These are phyloP conservation scores for Eleusine indica DNA, from an alignment of 176 grass and related monocot genomes.

Conservation along the genomic window DNA sequence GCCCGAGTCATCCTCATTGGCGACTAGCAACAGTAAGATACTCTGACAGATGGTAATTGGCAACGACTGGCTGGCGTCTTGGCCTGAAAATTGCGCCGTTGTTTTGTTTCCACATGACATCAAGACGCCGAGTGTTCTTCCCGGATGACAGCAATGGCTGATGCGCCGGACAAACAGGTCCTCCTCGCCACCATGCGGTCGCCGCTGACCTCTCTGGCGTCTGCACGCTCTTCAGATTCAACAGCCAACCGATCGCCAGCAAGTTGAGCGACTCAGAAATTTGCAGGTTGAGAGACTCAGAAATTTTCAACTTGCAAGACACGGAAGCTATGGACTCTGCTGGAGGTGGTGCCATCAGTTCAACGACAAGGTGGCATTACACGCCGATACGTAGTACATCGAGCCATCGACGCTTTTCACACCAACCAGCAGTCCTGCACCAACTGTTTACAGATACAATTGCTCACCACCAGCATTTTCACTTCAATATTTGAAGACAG, in stretches of 20 bases:
- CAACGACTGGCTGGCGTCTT: not conserved
- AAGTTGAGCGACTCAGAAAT: not conserved
- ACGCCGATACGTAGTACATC: not conserved
- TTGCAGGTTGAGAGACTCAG: not conserved
- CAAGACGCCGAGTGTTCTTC: not conserved
- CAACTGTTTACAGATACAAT: not conserved
- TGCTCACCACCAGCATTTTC: slow-evolving; percentile 14
- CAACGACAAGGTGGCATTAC: slow-evolving; percentile 7
- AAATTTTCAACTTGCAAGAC: not conserved
- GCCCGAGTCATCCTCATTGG: not conserved
- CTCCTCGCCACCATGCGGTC: slow-evolving; percentile 13
- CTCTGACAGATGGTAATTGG: not conserved
- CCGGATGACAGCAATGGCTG: not conserved
- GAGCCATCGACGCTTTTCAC: not conserved
- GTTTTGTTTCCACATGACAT: not conserved
- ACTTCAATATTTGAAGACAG: not conserved
- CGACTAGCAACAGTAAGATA: not conserved
- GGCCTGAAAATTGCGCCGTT: not conserved
- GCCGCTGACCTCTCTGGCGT: slow-evolving; percentile 37
- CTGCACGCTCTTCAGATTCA: not conserved
- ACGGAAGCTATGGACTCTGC: slow-evolving; percentile 7
- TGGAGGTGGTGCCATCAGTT: not conserved
- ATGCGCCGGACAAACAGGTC: slow-evolving; percentile 1
- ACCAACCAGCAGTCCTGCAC: not conserved
- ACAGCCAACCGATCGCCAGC: not conserved